Percentiles rank a stretch among this genome's conserved stretches.
These are phyloP conservation scores for Xylaria longipes DNA, from an alignment of 495 filamentous ascomycete species.

Conservation along the genomic window DNA sequence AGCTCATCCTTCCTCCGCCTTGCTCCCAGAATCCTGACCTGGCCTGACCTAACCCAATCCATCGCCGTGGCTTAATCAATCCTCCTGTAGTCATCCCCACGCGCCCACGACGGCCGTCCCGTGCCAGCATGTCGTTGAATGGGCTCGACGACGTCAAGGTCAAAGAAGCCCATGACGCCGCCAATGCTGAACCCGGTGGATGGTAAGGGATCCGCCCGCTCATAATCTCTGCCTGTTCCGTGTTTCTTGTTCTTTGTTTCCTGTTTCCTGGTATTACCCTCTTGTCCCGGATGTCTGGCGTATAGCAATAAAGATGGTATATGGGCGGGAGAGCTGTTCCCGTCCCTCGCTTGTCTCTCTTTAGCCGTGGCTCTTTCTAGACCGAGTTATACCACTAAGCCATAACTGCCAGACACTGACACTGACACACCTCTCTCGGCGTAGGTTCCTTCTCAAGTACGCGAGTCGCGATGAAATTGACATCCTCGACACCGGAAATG, in stretches of 20 bases:
- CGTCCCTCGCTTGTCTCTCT: constrained; percentile 19
- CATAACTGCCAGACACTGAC: constrained; percentile 9
- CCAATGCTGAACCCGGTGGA: constrained; percentile 85
- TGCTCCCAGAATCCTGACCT: neutral
- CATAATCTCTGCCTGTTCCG: constrained; percentile 2
- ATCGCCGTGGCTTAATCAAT: constrained; percentile 8
- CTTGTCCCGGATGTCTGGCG: neutral
- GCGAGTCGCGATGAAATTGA: constrained; percentile 86
- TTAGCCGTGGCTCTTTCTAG: constrained; percentile 7
- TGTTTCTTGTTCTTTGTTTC: neutral
- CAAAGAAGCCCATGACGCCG: constrained; percentile 82
- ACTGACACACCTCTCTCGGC: constrained; percentile 33
- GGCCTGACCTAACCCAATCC: neutral
- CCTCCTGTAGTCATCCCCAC: neutral
- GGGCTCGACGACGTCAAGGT: constrained; percentile 85
- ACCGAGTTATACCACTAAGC: neutral
- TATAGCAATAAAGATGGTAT: neutral
- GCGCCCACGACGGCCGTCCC: constrained; percentile 21
- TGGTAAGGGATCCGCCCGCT: constrained; percentile 67
- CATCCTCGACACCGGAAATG: constrained; percentile 76
- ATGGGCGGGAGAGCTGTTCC: constrained; percentile 11
- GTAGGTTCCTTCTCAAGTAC: constrained; percentile 95
- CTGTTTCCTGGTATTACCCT: constrained; percentile 16
- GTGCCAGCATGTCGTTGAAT: constrained; percentile 87
- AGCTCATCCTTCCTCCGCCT: neutral